Conservation (phyloP, 768 basidiomycete genomes). For the Mycena alexandri region DNA sequence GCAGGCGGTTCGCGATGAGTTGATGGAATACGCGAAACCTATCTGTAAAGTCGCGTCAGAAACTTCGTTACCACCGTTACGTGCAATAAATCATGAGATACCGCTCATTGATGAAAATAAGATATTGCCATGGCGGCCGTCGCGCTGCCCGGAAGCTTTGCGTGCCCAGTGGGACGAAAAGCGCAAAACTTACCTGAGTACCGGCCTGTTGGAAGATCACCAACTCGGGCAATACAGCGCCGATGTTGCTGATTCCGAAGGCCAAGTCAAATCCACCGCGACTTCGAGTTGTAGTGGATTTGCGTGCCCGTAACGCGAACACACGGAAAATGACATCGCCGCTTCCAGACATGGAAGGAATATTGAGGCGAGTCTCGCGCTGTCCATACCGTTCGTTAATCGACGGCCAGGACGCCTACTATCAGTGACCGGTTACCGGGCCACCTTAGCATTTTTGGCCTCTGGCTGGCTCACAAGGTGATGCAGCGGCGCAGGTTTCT, state of each 20-base stretch:
- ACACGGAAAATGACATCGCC: too few species aligned
- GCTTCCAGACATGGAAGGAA: too few species aligned
- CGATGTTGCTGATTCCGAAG: too few species aligned
- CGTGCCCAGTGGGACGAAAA: slow-evolving; percentile 14
- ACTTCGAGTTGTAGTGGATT: too few species aligned
- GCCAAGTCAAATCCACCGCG: too few species aligned
- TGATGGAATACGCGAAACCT: slow-evolving; percentile 26
- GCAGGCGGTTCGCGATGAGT: slow-evolving; percentile 9
- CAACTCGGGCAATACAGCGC: too few species aligned
- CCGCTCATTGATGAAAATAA: slow-evolving; percentile 44
- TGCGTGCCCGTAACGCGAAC: too few species aligned
- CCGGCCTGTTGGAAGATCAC: slow-evolving; percentile 12
- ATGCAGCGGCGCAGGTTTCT: too few species aligned
- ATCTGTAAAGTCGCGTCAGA: slow-evolving; percentile 22
- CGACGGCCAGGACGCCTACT: slow-evolving; percentile 55
- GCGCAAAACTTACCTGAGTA: slow-evolving; percentile 12
- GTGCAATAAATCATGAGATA: slow-evolving; percentile 44
- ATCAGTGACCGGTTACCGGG: too few species aligned
- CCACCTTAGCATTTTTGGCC: too few species aligned
- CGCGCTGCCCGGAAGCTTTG: slow-evolving; percentile 30
- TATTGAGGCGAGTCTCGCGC: too few species aligned
- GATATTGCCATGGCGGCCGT: slow-evolving; percentile 36
- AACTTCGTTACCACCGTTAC: slow-evolving; percentile 43
- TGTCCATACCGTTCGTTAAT: slow-evolving; percentile 14
- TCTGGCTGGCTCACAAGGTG: too few species aligned